Conservation (phyloP, 352 stramenopile species). For the Globisporangium spinosum region DNA sequence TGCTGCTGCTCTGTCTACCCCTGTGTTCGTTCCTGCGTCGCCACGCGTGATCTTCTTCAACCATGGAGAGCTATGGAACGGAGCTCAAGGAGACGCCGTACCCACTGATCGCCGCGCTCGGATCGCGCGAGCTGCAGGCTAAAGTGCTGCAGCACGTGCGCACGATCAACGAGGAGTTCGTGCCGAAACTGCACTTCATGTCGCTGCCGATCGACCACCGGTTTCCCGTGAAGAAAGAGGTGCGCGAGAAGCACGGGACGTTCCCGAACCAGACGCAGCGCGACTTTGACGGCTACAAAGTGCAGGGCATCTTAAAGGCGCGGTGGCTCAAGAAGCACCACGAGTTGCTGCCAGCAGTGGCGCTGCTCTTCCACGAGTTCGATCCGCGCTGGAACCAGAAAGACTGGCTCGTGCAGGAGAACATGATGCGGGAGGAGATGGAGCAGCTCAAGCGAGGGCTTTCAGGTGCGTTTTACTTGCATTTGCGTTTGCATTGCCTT, state of each 20-base stretch:
- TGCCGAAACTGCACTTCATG: constrained; percentile 73
- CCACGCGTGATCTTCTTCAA: constrained; percentile 9
- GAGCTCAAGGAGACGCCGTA: constrained; percentile 88
- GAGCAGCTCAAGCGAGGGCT: constrained; percentile 66
- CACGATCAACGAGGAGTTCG: constrained; percentile 78
- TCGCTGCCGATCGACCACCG: constrained; percentile 69
- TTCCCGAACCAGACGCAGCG: constrained; percentile 83
- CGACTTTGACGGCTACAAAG: constrained; percentile 70
- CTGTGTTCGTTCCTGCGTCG: neutral
- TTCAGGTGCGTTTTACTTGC: constrained; percentile 20
- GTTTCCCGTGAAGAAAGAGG: constrained; percentile 80
- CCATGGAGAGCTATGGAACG: constrained; percentile 81
- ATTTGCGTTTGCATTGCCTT: neutral
- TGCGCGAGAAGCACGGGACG: constrained; percentile 80
- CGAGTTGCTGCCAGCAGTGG: constrained; percentile 69
- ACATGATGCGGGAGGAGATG: constrained; percentile 64
- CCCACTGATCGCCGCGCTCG: constrained; percentile 77
- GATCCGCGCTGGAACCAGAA: constrained; percentile 66
- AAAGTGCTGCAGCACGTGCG: constrained; percentile 68
- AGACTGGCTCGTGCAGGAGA: constrained; percentile 74
- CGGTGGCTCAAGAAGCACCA: constrained; percentile 88
- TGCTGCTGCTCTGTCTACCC: neutral
- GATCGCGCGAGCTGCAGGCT: constrained; percentile 67
- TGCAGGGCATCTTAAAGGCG: constrained; percentile 72
- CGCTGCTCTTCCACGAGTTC: constrained; percentile 84